Conservation (phyloP, 1,139 yeast species). For the Candida pseudoviswanathii region DNA sequence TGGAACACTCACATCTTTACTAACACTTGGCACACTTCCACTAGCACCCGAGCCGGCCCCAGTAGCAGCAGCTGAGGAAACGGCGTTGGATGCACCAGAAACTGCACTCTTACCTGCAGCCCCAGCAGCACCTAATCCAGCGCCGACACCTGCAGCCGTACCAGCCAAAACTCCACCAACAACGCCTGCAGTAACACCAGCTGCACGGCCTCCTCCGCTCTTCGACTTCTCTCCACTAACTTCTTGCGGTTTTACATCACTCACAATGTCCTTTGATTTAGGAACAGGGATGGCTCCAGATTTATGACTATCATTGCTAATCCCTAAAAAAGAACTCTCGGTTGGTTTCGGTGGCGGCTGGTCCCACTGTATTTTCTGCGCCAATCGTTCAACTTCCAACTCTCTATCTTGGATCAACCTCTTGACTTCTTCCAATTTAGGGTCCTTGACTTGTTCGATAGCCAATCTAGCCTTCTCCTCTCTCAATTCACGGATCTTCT, state of each 20-base stretch:
- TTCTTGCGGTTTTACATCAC: slow-evolving; percentile 3
- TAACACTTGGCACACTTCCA: not conserved
- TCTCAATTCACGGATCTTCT: slow-evolving; percentile 39
- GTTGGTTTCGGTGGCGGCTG: not conserved
- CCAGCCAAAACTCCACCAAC: slow-evolving; percentile 13
- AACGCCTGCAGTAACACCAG: slow-evolving; percentile 16
- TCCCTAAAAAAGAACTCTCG: slow-evolving; percentile 11
- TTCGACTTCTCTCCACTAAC: slow-evolving; percentile 3
- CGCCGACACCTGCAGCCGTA: slow-evolving; percentile 15
- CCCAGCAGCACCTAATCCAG: slow-evolving; percentile 12
- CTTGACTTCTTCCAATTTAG: slow-evolving; percentile 33
- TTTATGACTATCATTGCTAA: slow-evolving; percentile 11
- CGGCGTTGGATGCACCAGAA: slow-evolving; percentile 1
- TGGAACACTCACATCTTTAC: not conserved
- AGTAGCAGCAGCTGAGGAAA: slow-evolving; percentile 13
- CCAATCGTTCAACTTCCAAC: slow-evolving; percentile 35
- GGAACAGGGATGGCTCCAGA: slow-evolving; percentile 12
- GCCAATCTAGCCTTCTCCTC: slow-evolving; percentile 40
- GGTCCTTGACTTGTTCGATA: slow-evolving; percentile 26
- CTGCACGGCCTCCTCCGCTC: slow-evolving; percentile 8
- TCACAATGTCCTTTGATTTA: slow-evolving; percentile 6
- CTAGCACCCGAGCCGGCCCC: slow-evolving; percentile 6
- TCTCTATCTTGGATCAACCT: slow-evolving; percentile 40
- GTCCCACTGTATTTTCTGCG: slow-evolving; percentile 3
- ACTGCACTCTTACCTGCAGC: slow-evolving; percentile 7